Percentiles rank a stretch among this genome's conserved stretches.
Evolutionary conservation across 371 early-diverging fungal species (phyloP).

Genomic region (Batrachochytrium dendrobatidis): DNA sequence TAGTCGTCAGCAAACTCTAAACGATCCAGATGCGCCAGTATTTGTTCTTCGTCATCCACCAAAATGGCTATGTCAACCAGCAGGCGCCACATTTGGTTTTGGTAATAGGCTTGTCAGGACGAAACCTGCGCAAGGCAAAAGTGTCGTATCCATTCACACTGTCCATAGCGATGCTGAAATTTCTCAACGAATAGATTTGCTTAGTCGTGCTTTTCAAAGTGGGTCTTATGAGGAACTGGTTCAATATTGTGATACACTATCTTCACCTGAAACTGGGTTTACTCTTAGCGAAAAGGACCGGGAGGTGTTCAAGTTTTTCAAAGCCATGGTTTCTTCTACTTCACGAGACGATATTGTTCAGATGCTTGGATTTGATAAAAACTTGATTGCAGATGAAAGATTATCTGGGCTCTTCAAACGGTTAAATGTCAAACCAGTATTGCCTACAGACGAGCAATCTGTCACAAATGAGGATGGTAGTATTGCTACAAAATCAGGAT

Average conservation of each 20-base stretch:
- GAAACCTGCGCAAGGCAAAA: conserved; percentile 53
- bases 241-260: neutral
- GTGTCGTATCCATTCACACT: conserved; percentile 25
- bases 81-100: conserved; percentile 84
- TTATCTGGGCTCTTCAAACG: conserved; percentile 30
- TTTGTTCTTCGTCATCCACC: conserved; percentile 80
- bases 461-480: neutral
- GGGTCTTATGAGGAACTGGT: neutral
- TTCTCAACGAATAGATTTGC: conserved; percentile 52
- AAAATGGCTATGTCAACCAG: conserved; percentile 91
- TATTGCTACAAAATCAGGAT: too few species aligned
- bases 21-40: conserved; percentile 5
- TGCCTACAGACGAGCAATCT: conserved; percentile 4
- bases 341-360: conserved; percentile 76
- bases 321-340: conserved; percentile 66
- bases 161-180: conserved; percentile 62
- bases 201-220: conserved; percentile 14
- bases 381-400: conserved; percentile 26
- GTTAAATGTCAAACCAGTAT: conserved; percentile 14
- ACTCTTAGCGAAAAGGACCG: conserved; percentile 29
- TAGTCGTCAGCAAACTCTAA: conserved; percentile 11
- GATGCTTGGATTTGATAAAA: conserved; percentile 78
- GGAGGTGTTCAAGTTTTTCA: conserved; percentile 79
- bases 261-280: neutral
- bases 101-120: conserved; percentile 83